Evolutionary conservation across 345 rosid species (phyloP).

Genomic region (Dipteronia dyeriana): DNA sequence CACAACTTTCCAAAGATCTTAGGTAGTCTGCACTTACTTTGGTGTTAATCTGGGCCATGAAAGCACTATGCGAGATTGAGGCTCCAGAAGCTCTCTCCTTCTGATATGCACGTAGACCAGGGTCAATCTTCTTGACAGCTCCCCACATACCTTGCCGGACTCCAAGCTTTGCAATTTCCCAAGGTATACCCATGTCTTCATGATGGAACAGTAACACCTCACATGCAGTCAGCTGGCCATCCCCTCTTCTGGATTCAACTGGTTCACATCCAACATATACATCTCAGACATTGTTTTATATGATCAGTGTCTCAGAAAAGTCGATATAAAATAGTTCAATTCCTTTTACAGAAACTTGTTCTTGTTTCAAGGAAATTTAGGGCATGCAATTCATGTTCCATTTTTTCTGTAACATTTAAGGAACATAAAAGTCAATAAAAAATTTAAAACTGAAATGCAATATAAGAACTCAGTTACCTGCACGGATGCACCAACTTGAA

Average conservation of each 20-base stretch:
- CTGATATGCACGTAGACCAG: conserved; percentile 75
- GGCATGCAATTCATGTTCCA: background rate
- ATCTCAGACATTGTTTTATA: conserved; percentile 2
- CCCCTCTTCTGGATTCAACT: conserved; percentile 90
- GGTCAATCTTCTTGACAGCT: conserved; percentile 93
- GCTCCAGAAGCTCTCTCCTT: conserved; percentile 59
- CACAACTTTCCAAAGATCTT: conserved; percentile 49
- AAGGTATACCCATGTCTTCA: conserved; percentile 97
- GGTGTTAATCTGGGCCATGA: conserved; percentile 87
- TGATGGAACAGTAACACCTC: conserved; percentile 95
- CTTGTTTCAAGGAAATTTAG: background rate
- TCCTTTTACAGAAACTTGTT: background rate
- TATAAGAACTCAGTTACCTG: conserved; percentile 50
- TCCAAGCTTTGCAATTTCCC: conserved; percentile 96
- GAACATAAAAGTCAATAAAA: background rate
- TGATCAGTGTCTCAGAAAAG: background rate
- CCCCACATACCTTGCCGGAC: conserved; percentile 99
- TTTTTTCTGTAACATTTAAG: background rate
- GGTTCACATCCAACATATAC: conserved; percentile 28
- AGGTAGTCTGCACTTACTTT: conserved; percentile 72
- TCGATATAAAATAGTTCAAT: background rate
- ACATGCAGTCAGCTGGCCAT: conserved; percentile 79
- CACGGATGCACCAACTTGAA: conserved; percentile 94
- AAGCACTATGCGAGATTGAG: conserved; percentile 57
- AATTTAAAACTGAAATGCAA: conserved; percentile 5